A percentile compares a stretch with the other conserved stretches of the same genome.
These are phyloP conservation scores for Euphorbia peplus DNA, from an alignment of 345 rosid species.

Conservation along the genomic window DNA sequence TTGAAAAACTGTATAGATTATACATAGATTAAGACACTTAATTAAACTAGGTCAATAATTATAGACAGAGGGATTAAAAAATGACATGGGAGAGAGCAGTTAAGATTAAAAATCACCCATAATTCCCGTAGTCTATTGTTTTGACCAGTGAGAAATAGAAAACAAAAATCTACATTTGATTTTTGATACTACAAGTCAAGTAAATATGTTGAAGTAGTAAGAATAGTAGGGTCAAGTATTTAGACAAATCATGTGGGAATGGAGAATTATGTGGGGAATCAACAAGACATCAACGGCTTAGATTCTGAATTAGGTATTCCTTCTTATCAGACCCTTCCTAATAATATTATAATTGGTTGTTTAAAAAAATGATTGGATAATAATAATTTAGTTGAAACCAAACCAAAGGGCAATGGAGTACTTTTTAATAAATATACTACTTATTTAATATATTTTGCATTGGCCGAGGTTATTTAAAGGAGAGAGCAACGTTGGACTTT, in stretches of 20 bases:
- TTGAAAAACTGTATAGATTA: too few species aligned
- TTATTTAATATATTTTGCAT: background rate
- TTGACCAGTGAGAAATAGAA: too few species aligned
- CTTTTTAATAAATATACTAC: too few species aligned
- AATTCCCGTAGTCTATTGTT: background rate
- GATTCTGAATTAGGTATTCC: constrained; percentile 3
- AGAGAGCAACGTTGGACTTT: background rate
- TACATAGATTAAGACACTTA: too few species aligned
- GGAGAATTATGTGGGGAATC: constrained; percentile 29
- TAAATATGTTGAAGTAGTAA: too few species aligned
- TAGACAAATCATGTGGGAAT: constrained; percentile 30
- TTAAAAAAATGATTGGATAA: constrained; percentile 30
- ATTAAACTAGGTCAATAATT: too few species aligned
- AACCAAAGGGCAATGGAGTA: background rate
- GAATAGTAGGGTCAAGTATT: constrained; percentile 17
- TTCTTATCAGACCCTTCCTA: background rate
- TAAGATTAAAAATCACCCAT: background rate
- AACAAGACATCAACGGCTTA: constrained; percentile 28
- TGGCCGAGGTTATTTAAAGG: constrained; percentile 20
- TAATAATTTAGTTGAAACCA: constrained; percentile 20
- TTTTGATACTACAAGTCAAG: too few species aligned
- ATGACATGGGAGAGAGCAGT: too few species aligned
- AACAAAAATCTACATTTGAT: too few species aligned
- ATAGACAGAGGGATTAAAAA: too few species aligned
- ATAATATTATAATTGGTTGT: background rate